Evolutionary conservation across 768 basidiomycete species (phyloP), one percentile per base, ranked within the genome.

Genomic region (Scleroderma bovista): DNA sequence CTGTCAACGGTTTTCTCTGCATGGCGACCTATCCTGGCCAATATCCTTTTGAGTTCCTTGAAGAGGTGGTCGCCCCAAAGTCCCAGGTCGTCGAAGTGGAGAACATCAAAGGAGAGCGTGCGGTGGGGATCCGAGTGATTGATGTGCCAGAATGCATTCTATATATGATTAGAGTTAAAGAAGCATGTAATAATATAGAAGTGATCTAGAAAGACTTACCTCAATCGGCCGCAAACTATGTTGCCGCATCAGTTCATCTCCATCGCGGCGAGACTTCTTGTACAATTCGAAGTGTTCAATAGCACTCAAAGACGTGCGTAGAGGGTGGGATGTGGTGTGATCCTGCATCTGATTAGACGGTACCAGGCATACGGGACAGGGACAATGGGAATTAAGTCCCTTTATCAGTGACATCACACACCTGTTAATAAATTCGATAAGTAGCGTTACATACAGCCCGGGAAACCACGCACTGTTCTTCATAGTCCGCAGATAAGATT

Each of bases 401-500:
- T 63, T 55, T 20, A 66, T 69, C 1, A 72, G 52, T 1, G 69
- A 58, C 67, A 74, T 72, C 2, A 68, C 52, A 32, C 58, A 65
- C 34, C 71, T 73, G 11, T 13, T 12, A 36, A 13, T 9, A 4
- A 29, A n/a, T n/a, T n/a, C n/a, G n/a, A n/a, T n/a, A n/a, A n/a
- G n/a, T n/a, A n/a, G n/a, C n/a, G n/a, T n/a, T n/a, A n/a, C n/a
- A n/a, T n/a, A n/a, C n/a, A n/a, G n/a, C n/a, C n/a, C n/a, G n/a
- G n/a, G n/a, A n/a, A n/a, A n/a, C n/a, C n/a, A n/a, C n/a, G n/a
- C 64, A 75, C 74, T 69, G 68, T 60, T 77, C 72, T 51, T 75
- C 69, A 53, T 73, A 77, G 38, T 75, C 72, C 20, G 72, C 65
- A 9, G 66, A 68, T 2, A 73, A 47, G 11, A 73, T 69, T 0